These are phyloP conservation scores for Chloranthus sessilifolius DNA, from an alignment of 164 flowering plant species.

Conservation along the genomic window DNA sequence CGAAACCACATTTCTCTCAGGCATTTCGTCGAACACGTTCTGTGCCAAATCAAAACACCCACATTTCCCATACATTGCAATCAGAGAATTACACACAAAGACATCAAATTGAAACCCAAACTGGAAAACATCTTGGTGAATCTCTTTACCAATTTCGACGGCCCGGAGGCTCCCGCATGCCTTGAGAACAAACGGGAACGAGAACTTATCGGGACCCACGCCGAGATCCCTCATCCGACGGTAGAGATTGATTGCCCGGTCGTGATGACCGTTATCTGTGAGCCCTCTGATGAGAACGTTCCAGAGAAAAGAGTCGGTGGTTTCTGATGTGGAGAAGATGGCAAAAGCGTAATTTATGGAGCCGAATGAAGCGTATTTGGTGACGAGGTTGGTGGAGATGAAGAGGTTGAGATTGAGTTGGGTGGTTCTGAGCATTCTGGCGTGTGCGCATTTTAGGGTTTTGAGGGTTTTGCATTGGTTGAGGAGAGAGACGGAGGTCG, in stretches of 20 bases:
- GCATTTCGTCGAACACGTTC: constrained; percentile 29
- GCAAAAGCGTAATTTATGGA: constrained; percentile 20
- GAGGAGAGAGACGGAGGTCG: constrained; percentile 14
- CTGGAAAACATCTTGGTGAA: constrained; percentile 13
- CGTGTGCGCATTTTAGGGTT: constrained; percentile 24
- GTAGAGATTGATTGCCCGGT: constrained; percentile 15
- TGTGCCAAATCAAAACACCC: constrained; percentile 12
- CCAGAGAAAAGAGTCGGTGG: constrained; percentile 26
- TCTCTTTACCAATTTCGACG: constrained; percentile 7
- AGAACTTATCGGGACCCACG: constrained; percentile 24
- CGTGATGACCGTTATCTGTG: constrained; percentile 8
- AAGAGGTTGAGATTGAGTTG: constrained; percentile 23
- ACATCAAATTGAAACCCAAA: constrained; percentile 22
- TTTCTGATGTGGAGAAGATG: constrained; percentile 20
- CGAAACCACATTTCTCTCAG: constrained; percentile 21
- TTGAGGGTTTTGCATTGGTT: constrained; percentile 14
- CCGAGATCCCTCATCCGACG: constrained; percentile 14
- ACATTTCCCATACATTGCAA: constrained; percentile 33
- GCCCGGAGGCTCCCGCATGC: constrained; percentile 22
- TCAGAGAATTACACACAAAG: constrained; percentile 24
- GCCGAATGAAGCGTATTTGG: constrained; percentile 25
- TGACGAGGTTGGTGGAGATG: constrained; percentile 30
- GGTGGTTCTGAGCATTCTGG: constrained; percentile 19
- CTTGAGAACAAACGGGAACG: constrained; percentile 31
- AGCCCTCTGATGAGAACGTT: constrained; percentile 28